phyloP scores from a whole-genome alignment of 192 early-diverging fungal genomes.

The Backusella mclennaniae region DNA sequence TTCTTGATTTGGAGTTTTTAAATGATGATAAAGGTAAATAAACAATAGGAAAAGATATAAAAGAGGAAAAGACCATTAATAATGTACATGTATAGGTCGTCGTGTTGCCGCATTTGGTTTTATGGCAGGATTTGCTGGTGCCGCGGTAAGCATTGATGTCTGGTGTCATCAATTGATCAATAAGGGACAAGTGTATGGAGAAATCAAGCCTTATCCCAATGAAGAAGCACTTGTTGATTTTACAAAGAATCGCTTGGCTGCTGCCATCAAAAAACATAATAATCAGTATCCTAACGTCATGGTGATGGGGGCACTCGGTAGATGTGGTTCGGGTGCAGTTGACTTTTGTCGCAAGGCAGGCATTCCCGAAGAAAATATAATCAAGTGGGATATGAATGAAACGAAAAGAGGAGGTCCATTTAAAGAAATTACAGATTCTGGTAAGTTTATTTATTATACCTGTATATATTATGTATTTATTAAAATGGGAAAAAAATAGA shows the following conservation, averaged over 20 bases:
- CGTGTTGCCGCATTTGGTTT: constrained; percentile 97
- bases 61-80: neutral
- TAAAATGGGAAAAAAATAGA: constrained; percentile 36
- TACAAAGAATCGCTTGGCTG: constrained; percentile 58
- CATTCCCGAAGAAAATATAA: constrained; percentile 80
- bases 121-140: constrained; percentile 93
- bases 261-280: constrained; percentile 57
- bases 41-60: neutral
- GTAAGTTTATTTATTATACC: neutral
- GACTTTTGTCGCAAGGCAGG: constrained; percentile 80
- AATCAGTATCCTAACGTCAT: constrained; percentile 77
- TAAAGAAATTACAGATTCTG: constrained; percentile 73
- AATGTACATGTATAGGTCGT: constrained; percentile 45
- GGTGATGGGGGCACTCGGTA: constrained; percentile 96
- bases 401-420: constrained; percentile 91
- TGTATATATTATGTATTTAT: neutral
- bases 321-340: constrained; percentile 86
- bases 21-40: constrained; percentile 61
- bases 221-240: constrained; percentile 73
- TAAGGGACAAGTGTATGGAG: constrained; percentile 59
- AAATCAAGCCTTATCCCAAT: constrained; percentile 80
- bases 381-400: constrained; percentile 95
- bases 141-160: constrained; percentile 86
- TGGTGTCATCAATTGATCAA: constrained; percentile 81
- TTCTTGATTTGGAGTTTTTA: constrained; percentile 95